Percentiles rank a stretch among this genome's conserved stretches.
Conservation (phyloP, 768 basidiomycete species). For the Hydnum rufescens region DNA sequence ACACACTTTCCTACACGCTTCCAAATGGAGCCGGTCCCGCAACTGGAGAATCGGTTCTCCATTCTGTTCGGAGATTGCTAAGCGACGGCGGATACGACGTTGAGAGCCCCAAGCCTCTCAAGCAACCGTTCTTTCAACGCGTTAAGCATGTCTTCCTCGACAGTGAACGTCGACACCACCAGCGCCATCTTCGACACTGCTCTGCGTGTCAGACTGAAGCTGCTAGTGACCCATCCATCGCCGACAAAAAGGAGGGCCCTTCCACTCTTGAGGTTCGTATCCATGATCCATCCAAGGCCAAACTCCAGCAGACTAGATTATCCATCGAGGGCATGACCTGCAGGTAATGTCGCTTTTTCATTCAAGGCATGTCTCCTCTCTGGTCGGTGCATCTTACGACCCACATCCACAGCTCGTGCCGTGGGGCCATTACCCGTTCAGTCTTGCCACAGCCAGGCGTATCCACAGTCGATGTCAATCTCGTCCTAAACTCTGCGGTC, state of each 20-base stretch:
- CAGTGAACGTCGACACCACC: no score
- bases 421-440: conserved; percentile 12
- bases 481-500: conserved; percentile 11
- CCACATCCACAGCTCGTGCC: conserved; percentile 11
- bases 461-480: conserved; percentile 8
- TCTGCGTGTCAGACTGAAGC: background rate
- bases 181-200: conserved; percentile 1
- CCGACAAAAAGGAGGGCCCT: background rate
- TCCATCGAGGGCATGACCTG: conserved; percentile 19
- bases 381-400: background rate
- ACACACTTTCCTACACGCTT: background rate
- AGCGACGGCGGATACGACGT: background rate
- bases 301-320: background rate
- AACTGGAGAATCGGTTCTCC: background rate
- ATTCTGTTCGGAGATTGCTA: background rate
- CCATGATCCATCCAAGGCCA: background rate
- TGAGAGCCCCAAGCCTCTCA: background rate
- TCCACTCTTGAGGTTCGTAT: background rate
- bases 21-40: background rate
- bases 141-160: background rate
- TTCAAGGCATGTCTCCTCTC: conserved; percentile 10
- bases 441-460: conserved; percentile 9
- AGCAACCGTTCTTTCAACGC: background rate
- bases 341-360: conserved; percentile 12
- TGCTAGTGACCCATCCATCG: no score